Base-by-base conservation (phyloP, 140 eudicot genomes). In the Ambrosia hybrid region DNA sequence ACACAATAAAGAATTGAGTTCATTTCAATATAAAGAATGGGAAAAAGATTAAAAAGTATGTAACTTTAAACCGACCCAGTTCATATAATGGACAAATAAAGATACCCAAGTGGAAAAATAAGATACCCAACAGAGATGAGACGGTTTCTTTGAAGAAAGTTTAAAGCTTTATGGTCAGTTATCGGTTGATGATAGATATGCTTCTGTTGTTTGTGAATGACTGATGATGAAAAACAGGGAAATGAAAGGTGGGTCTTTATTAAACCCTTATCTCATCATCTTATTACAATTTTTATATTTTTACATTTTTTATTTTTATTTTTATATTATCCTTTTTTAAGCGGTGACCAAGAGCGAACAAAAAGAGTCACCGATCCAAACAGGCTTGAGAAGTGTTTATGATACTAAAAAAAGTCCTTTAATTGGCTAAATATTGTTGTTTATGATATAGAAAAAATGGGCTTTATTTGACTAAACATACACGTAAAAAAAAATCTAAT, bases 181-280 rank as follows among this genome's bases (percentile, higher is more conserved):
- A 43, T 43, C 48, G 68, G 14, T 70, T 30, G 34, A 30, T 30
- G 34, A 30, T 30, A 2, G 34, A 41, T 65, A 65, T 60, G 51
- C 53, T 33, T 63, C 34, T 62, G 34, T 77, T 62, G 34, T 77
- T 49, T 12, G 34, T 65, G 78, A 37, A 51, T 17, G 70, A 71
- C 57, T 64, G 78, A 67, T 57, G 74, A 77, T 77, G 77, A 53
- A 71, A 71, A 71, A 46, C 74, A 79, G 75, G 73, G 65, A 73
- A 79, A 79, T 59, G 83, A 67, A 79, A 79, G 83, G 83, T 79
- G 75, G 75, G 79, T 73, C 79, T 79, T 73, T 73, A 59, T 73
- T 73, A 67, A 79, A 79, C 83, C 83, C 83, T 79, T 79, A 79
- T 79, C 83, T 73, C 79, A 73, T 64, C 76, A 78, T 73, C 79